Evolutionary conservation across 805 yeast genomes (phyloP), one percentile per base, ranked within the genome.

Genomic region (Candida orba): DNA sequence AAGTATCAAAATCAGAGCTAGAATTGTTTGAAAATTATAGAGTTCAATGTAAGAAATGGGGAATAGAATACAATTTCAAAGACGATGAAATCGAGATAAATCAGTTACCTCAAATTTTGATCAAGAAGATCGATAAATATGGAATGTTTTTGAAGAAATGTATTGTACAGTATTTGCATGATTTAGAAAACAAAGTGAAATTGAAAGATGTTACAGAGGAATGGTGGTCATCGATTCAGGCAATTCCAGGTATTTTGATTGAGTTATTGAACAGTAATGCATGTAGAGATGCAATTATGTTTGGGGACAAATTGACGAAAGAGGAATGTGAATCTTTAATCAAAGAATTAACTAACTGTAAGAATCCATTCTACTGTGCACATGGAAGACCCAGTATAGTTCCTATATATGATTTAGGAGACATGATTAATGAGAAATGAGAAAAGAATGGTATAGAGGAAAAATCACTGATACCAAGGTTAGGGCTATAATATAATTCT

Each of bases 321-420:
- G 46, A 41, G 0, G 74, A 79, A 41, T 80, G 86, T 61, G 46
- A 51, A 6, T 36, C 56, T 1, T 52, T 85, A 20, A 52, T 86
- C 0, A 30, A 39, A 1, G 48, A 61, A 2, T 64, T 87, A 25
- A 50, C 66, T 0, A 20, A 42, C 4, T 85, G 95, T 53, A 52
- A 62, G 13, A 60, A 69, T 17, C 95, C 95, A 0, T 82, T 84
- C 50, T 79, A 74, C 43, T 88, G 95, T 66, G 95, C 95, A 0
- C 95, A 87, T 59, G 95, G 95, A 0, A 62, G 95, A 44, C 95
- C 95, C 0, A 75, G 88, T 0, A 58, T 82, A 12, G 72, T 78
- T 2, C 89, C 90, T 0, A 46, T 78, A 4, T 62, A 62, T 29
- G 60, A 63, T 33, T 41, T 59, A 18, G 23, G 13, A 23, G 18